Evolutionary conservation across 192 early-diverging fungal species (phyloP).

Genomic region (Allomyces arbusculus): DNA sequence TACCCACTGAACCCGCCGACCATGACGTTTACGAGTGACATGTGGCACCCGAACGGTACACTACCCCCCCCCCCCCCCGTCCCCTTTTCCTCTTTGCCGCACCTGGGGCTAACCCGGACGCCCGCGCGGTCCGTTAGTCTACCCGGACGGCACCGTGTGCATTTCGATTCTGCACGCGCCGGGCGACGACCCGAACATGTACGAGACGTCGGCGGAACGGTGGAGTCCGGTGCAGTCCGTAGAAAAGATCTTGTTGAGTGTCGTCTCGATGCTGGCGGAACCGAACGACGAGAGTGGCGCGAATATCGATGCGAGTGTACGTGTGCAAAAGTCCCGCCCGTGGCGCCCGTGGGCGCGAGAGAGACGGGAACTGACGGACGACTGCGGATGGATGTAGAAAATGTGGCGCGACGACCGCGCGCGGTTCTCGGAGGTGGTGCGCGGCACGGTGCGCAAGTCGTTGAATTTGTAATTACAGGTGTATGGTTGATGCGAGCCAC

Average conservation of each 20-base stretch:
- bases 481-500: too few species aligned
- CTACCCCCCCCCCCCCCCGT: not conserved
- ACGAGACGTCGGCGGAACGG: slow-evolving; percentile 84
- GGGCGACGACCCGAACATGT: slow-evolving; percentile 93
- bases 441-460: slow-evolving; percentile 51
- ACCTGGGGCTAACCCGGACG: too few species aligned
- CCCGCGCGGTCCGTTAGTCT: too few species aligned
- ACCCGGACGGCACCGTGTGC: slow-evolving; percentile 86
- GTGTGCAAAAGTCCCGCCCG: slow-evolving; percentile 5
- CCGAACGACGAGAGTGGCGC: slow-evolving; percentile 97
- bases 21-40: slow-evolving; percentile 90
- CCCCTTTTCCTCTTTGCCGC: not conserved
- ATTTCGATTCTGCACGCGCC: slow-evolving; percentile 96
- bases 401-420: slow-evolving; percentile 76
- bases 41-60: slow-evolving; percentile 81
- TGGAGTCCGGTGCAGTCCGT: slow-evolving; percentile 97
- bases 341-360: too few species aligned
- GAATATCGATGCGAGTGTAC: slow-evolving; percentile 89
- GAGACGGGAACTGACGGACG: not conserved
- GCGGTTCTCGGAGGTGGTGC: slow-evolving; percentile 60
- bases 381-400: slow-evolving; percentile 24
- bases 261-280: slow-evolving; percentile 90
- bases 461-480: slow-evolving; percentile 39
- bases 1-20: slow-evolving; percentile 86
- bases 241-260: slow-evolving; percentile 88